A percentile compares a stretch with the other conserved stretches of the same genome.
phyloP scores from a whole-genome alignment of 1,284 basidiomycete species.

The Mrakiaceae sp. region DNA sequence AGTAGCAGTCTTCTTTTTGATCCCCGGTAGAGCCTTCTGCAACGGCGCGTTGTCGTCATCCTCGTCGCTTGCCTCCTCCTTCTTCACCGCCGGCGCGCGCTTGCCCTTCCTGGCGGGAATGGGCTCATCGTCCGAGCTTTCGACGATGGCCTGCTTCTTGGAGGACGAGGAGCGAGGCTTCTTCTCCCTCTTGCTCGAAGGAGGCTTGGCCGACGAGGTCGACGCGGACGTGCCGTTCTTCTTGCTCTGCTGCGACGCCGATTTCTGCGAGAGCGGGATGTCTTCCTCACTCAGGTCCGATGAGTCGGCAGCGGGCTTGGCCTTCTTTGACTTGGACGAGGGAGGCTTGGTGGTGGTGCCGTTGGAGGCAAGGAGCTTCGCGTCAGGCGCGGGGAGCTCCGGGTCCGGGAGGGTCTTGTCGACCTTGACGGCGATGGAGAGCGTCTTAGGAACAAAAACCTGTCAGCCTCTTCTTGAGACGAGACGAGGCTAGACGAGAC shows the following conservation, averaged over 20 bases:
- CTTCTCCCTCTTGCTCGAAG: constrained; percentile 19
- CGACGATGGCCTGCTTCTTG: constrained; percentile 26
- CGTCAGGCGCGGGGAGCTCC: neutral
- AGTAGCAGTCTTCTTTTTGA: constrained; percentile 13
- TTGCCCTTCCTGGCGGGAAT: constrained; percentile 19
- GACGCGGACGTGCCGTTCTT: neutral
- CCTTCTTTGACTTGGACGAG: neutral
- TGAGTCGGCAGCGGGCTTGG: neutral
- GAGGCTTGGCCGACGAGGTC: neutral
- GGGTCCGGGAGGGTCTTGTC: constrained; percentile 14
- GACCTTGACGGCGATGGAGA: constrained; percentile 16
- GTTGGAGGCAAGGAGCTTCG: neutral
- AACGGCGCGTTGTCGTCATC: constrained; percentile 5
- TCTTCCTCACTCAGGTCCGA: constrained; percentile 22
- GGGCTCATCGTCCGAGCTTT: neutral
- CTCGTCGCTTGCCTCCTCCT: constrained; percentile 42
- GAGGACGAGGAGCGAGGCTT: constrained; percentile 29
- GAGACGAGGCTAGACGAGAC: neutral
- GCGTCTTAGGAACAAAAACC: neutral
- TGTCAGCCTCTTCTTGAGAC: neutral
- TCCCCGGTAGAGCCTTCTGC: neutral
- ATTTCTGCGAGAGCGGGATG: constrained; percentile 17
- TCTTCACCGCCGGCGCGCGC: constrained; percentile 18
- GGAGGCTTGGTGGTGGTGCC: neutral
- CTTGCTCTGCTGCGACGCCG: constrained; percentile 14